Evolutionary conservation across 306 rosid species (phyloP).

Genomic region (Hippophae tibetana): DNA sequence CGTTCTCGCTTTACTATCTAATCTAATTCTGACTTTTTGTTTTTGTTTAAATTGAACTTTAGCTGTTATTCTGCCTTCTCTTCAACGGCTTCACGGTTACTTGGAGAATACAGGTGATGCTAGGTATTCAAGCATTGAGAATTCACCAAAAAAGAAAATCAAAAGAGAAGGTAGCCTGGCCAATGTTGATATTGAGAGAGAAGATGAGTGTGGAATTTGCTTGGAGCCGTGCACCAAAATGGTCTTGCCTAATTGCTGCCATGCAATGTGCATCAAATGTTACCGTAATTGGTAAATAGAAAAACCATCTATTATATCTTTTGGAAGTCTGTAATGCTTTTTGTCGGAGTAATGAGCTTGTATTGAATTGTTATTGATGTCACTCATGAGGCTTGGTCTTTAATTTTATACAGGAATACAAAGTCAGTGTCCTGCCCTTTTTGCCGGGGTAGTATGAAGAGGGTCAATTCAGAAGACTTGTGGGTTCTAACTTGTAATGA

Average conservation of each 20-base stretch:
- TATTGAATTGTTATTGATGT: neutral
- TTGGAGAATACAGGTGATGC: conserved; percentile 42
- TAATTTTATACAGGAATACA: conserved; percentile 45
- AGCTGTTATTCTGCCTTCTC: conserved; percentile 91
- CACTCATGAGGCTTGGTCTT: conserved; percentile 8
- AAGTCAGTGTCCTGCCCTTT: conserved; percentile 88
- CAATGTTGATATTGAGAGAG: conserved; percentile 61
- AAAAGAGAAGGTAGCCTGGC: conserved; percentile 30
- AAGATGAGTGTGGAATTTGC: conserved; percentile 96
- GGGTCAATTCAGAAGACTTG: conserved; percentile 88
- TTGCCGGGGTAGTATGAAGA: conserved; percentile 85
- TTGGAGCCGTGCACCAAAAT: conserved; percentile 90
- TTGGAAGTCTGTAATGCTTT: neutral
- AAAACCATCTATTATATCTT: neutral
- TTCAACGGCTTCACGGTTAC: conserved; percentile 74
- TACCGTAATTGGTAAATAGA: conserved; percentile 81
- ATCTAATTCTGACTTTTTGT: conserved; percentile 11
- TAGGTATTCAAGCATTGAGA: conserved; percentile 31
- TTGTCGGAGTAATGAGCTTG: neutral
- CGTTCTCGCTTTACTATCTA: too few relatives aligned
- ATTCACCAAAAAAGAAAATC: conserved; percentile 29
- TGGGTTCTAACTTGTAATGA: conserved; percentile 89
- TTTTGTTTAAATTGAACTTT: conserved; percentile 6
- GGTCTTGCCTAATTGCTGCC: conserved; percentile 93
- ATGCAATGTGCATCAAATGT: conserved; percentile 95